These are phyloP conservation scores for Chrysanthemum makinoi DNA, from an alignment of 129 eudicot genomes.

Conservation along the genomic window DNA sequence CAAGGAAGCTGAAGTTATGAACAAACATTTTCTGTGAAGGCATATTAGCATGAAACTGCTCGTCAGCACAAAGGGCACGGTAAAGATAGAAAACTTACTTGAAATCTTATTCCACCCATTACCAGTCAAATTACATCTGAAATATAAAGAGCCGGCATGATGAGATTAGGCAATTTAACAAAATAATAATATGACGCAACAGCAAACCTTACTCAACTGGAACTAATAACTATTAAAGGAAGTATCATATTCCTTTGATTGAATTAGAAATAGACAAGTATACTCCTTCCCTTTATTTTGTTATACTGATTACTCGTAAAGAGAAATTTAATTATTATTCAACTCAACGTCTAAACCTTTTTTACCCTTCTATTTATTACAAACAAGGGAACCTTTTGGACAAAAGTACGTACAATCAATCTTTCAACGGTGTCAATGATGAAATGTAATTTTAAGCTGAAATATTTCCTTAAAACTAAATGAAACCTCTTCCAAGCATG, in stretches of 20 bases:
- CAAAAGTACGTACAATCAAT: neutral
- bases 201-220: neutral
- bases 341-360: neutral
- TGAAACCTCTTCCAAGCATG: neutral
- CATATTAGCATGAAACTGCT: neutral
- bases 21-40: constrained; percentile 39
- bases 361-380: neutral
- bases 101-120: constrained; percentile 16
- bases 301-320: neutral
- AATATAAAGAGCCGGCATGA: neutral
- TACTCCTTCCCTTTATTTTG: neutral
- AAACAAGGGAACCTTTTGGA: neutral
- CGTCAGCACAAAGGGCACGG: neutral
- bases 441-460: neutral
- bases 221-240: neutral
- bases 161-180: neutral
- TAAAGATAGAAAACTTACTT: neutral
- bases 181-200: neutral
- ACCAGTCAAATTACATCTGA: neutral
- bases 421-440: neutral
- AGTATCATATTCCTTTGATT: neutral
- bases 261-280: neutral
- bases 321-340: neutral
- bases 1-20: constrained; percentile 45
- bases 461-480: neutral